Conservation (phyloP, 805 yeast species). For the Kodamaea jinghongensis region DNA sequence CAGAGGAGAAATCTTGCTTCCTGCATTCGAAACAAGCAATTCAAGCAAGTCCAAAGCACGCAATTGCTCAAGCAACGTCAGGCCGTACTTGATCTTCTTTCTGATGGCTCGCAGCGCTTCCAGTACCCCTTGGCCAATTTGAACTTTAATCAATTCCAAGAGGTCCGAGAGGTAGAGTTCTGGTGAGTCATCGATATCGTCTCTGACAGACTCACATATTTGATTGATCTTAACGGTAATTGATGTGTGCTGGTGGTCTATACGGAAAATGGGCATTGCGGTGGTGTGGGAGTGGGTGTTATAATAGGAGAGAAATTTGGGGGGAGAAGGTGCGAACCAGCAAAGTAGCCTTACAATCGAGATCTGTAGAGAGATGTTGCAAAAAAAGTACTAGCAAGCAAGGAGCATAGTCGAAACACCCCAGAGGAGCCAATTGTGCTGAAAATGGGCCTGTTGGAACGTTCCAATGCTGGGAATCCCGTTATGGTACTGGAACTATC, state of each 20-base stretch:
- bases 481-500: no score
- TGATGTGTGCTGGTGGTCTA: conserved; percentile 49
- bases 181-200: conserved; percentile 35
- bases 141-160: conserved; percentile 47
- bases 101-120: conserved; percentile 93
- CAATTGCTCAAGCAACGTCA: conserved; percentile 51
- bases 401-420: no score
- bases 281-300: background rate
- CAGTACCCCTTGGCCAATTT: conserved; percentile 35
- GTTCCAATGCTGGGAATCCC: no score
- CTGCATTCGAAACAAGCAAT: conserved; percentile 42
- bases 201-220: conserved; percentile 42
- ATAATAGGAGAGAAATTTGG: background rate
- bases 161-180: conserved; percentile 55
- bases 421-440: no score
- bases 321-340: background rate
- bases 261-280: conserved; percentile 43
- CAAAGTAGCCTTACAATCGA: no score
- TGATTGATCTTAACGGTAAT: conserved; percentile 63
- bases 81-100: conserved; percentile 87
- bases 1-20: conserved; percentile 34
- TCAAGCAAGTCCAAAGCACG: conserved; percentile 54
- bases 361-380: no score
- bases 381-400: no score
- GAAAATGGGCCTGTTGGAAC: no score